Evolutionary conservation across 1,284 basidiomycete genomes (phyloP).

Genomic region (Apiotrichum laibachii): DNA sequence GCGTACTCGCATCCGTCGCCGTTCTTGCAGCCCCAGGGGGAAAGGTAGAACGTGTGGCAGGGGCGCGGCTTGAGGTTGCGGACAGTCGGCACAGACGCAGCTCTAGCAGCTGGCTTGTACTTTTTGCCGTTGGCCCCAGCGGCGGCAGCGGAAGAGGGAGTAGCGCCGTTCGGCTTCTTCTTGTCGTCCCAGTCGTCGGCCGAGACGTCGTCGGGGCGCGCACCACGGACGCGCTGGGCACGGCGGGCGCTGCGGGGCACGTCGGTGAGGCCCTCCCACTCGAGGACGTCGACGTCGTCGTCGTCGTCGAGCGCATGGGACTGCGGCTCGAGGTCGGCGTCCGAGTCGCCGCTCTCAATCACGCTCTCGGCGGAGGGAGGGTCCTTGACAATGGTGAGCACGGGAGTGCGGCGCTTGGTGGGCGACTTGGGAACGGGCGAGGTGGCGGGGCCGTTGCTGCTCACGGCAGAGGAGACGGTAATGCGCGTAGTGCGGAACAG

Average conservation of each 20-base stretch:
- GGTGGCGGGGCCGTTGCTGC: slow-evolving; percentile 2
- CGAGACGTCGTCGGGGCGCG: slow-evolving; percentile 6
- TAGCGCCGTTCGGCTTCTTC: slow-evolving; percentile 2
- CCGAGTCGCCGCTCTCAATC: slow-evolving; percentile 2
- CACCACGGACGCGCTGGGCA: slow-evolving; percentile 30
- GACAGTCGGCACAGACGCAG: slow-evolving; percentile 17
- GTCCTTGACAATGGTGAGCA: background rate
- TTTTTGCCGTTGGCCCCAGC: slow-evolving; percentile 8
- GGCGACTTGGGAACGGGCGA: slow-evolving; percentile 1
- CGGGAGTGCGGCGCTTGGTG: background rate
- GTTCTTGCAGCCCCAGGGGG: slow-evolving; percentile 37
- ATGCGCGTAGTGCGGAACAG: slow-evolving; percentile 62
- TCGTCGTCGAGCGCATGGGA: background rate
- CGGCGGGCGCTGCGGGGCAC: background rate
- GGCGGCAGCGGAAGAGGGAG: background rate
- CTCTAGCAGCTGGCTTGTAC: slow-evolving; percentile 15
- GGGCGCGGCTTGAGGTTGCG: slow-evolving; percentile 26
- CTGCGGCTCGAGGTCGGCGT: background rate
- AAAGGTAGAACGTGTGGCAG: slow-evolving; percentile 25
- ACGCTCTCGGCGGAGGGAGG: background rate
- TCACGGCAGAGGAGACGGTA: background rate
- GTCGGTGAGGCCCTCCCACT: slow-evolving; percentile 13
- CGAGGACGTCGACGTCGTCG: slow-evolving; percentile 16
- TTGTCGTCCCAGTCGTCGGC: slow-evolving; percentile 12
- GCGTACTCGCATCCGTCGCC: slow-evolving; percentile 41